Evolutionary conservation across 306 rosid species (phyloP).

Genomic region (Clitoria ternatea): DNA sequence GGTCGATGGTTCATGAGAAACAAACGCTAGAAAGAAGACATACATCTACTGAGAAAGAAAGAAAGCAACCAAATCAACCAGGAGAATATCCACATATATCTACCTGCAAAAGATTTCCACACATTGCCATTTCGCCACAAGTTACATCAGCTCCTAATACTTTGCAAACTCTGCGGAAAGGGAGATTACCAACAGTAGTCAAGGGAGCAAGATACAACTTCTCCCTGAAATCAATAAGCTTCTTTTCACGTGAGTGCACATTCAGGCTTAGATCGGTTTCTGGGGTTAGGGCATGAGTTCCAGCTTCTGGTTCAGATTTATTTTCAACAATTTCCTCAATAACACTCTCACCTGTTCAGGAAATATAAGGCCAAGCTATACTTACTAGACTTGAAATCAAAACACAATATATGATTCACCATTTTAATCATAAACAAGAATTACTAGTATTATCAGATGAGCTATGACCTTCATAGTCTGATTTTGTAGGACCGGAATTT

Average conservation of each 20-base stretch:
- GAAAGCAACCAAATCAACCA: slow-evolving; percentile 20
- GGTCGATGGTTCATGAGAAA: not conserved
- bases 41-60: not conserved
- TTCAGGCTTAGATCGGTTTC: slow-evolving; percentile 64
- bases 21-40: slow-evolving; percentile 8
- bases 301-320: slow-evolving; percentile 40
- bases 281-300: slow-evolving; percentile 30
- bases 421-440: not conserved
- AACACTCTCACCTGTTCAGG: slow-evolving; percentile 37
- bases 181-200: slow-evolving; percentile 97
- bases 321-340: slow-evolving; percentile 30
- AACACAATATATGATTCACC: not conserved
- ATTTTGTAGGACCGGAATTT: slow-evolving; percentile 21
- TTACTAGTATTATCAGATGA: not conserved
- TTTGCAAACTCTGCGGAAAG: slow-evolving; percentile 96
- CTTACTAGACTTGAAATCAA: not conserved
- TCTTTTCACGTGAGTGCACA: slow-evolving; percentile 71
- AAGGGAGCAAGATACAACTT: slow-evolving; percentile 93
- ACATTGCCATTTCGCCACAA: slow-evolving; percentile 99
- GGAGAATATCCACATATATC: slow-evolving; percentile 15
- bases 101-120: slow-evolving; percentile 95
- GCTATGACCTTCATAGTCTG: slow-evolving; percentile 53
- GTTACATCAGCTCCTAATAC: slow-evolving; percentile 85
- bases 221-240: slow-evolving; percentile 80
- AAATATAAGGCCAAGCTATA: slow-evolving; percentile 18